phyloP scores from a whole-genome alignment of 805 yeast species.

The Barnettozyma botsteinii region DNA sequence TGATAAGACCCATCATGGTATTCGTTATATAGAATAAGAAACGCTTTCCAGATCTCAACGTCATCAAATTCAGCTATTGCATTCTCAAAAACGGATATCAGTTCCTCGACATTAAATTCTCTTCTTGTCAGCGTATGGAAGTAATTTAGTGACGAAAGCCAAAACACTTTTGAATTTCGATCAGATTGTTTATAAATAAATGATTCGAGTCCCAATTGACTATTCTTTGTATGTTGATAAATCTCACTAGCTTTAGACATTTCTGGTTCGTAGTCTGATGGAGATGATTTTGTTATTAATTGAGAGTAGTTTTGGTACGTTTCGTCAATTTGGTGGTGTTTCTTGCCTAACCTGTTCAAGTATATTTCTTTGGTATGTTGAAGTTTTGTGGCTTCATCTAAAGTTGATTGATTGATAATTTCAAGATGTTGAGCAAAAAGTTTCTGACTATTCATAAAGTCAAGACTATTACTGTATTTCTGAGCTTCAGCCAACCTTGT shows the following conservation, averaged over 20 bases:
- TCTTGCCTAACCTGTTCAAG: conserved; percentile 31
- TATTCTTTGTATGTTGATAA: conserved; percentile 27
- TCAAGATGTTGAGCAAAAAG: not conserved
- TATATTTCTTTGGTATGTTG: conserved; percentile 1
- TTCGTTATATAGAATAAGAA: conserved; percentile 9
- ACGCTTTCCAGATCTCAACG: conserved; percentile 11
- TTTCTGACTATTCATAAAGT: not conserved
- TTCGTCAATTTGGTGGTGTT: conserved; percentile 37
- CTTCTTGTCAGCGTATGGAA: conserved; percentile 9
- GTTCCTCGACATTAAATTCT: conserved; percentile 2
- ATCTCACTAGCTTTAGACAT: conserved; percentile 34
- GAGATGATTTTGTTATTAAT: conserved; percentile 31
- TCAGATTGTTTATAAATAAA: conserved; percentile 25
- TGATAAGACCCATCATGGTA: not conserved
- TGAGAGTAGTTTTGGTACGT: conserved; percentile 36
- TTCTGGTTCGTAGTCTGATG: conserved; percentile 28
- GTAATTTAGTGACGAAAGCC: conserved; percentile 7
- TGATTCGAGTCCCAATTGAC: conserved; percentile 29
- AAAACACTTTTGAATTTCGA: conserved; percentile 4
- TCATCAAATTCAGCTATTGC: conserved; percentile 9
- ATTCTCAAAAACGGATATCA: conserved; percentile 13
- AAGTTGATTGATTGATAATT: not conserved
- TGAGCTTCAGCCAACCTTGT: too few species aligned
- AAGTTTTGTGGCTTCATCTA: not conserved
- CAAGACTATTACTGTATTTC: too few species aligned